Base-by-base conservation (phyloP, 2,329 filamentous ascomycete genomes). In the Exophiala bonariae region DNA sequence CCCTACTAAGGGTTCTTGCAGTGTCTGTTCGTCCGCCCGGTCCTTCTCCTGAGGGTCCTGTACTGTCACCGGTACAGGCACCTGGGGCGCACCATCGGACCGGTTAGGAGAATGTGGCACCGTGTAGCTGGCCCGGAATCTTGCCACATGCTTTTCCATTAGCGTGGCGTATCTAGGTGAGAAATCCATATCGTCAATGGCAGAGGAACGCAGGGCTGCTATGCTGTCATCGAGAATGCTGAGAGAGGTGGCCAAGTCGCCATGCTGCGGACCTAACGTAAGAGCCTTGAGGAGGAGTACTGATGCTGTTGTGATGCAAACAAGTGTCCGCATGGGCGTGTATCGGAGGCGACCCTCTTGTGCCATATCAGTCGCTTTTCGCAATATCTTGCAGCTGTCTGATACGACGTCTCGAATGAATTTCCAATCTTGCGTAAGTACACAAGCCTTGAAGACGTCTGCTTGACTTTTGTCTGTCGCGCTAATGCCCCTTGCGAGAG, bases 371-470 rank as follows among this genome's bases (percentile, higher is more conserved):
- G 67, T 72, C 2, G 76, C 73, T 39, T 73, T 77, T 38, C 74
- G 64, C 3, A 80, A 61, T 20, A 78, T 77, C 42, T 77, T 67
- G 35, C 74, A 74, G 48, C 74, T 77, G 2, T 74, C 75, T 16
- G 79, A 74, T 3, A 79, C 75, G 1, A 80, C 78, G 57, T 79
- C 76, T 58, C 75, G 72, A 11, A 80, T 78, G 52, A 79, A 80
- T 28, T 73, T 71, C 44, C 77, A 79, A 54, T 81, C 77, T 38
- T 45, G 33, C 11, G 26, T 7, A 37, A 26, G 38, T 11, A 30
- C 19, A 22, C 38, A 41, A 23, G 38, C n/a, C 13, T 41, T 7
- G 20, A 23, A 28, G n/a, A 14, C 3, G 13, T 30, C 26, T 10
- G 38, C 8, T 17, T 35, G 32, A 8, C 8, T 35, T 7, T 16